Evolutionary conservation across 345 rosid species (phyloP).

Genomic region (Acer negundo): DNA sequence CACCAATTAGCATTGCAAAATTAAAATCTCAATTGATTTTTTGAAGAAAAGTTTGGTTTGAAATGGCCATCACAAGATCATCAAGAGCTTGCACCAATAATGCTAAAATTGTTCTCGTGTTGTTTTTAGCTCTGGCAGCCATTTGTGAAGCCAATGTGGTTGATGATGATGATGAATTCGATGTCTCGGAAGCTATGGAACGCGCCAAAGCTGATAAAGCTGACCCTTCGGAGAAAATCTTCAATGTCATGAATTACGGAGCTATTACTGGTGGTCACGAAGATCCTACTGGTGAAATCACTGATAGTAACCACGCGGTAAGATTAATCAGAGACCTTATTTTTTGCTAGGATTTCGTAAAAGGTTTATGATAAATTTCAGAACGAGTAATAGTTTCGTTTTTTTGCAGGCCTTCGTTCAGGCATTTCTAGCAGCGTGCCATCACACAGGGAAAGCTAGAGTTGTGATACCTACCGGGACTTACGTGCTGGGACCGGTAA

Average conservation of each 20-base stretch:
- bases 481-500: constrained; percentile 32
- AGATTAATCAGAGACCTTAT: not conserved
- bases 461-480: constrained; percentile 45
- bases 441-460: constrained; percentile 31
- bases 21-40: too few relatives aligned
- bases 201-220: not conserved
- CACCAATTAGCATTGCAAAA: not conserved
- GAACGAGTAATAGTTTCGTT: not conserved
- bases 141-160: constrained; percentile 9
- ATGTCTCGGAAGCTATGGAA: not conserved
- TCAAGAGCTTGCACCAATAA: constrained; percentile 1
- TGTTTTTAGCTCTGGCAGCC: not conserved
- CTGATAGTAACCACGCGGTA: constrained; percentile 31
- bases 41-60: not conserved
- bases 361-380: too few relatives aligned
- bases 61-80: constrained; percentile 13
- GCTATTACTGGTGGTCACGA: constrained; percentile 33
- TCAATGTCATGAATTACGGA: constrained; percentile 41
- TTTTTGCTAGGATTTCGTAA: not conserved
- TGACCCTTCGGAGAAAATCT: constrained; percentile 38
- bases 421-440: constrained; percentile 51
- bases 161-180: not conserved
- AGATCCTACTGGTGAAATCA: constrained; percentile 18
- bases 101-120: constrained; percentile 3
- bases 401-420: constrained; percentile 31